These are phyloP conservation scores for Corinectria fuckeliana DNA, from an alignment of 2,329 filamentous ascomycete species.

Conservation along the genomic window DNA sequence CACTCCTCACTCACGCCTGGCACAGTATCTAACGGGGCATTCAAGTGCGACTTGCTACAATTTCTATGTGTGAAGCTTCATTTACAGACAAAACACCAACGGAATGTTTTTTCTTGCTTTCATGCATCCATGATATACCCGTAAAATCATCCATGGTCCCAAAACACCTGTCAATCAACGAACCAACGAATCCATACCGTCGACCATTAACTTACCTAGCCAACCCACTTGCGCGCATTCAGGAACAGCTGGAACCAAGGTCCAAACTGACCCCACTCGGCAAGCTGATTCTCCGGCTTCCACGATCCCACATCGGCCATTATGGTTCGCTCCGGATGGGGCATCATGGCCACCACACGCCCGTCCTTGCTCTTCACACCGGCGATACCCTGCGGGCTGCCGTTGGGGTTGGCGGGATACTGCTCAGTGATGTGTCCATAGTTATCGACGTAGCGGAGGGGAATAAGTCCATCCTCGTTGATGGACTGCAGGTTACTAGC, in stretches of 20 bases:
- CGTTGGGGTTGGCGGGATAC: conserved; percentile 90
- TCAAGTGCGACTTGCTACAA: neutral
- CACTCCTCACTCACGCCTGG: neutral
- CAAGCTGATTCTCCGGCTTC: conserved; percentile 62
- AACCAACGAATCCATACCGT: no score
- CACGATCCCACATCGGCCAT: conserved; percentile 81
- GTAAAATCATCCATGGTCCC: conserved; percentile 9
- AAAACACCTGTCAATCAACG: conserved; percentile 19
- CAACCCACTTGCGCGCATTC: conserved; percentile 88
- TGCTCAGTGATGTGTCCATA: conserved; percentile 72
- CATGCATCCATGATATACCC: conserved; percentile 1
- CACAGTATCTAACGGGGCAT: neutral
- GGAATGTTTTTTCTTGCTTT: conserved; percentile 9
- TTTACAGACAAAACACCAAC: conserved; percentile 12
- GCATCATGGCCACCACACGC: conserved; percentile 87
- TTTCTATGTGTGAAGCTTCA: conserved; percentile 9
- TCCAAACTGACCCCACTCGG: conserved; percentile 79
- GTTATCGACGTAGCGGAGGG: conserved; percentile 88
- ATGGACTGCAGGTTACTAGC: conserved; percentile 60
- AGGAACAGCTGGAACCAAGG: conserved; percentile 88
- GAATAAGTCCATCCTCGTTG: conserved; percentile 71
- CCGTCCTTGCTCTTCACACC: conserved; percentile 80
- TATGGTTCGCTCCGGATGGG: conserved; percentile 90
- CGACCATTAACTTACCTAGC: conserved; percentile 47
- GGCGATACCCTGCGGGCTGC: conserved; percentile 80